A percentile compares a stretch with the other conserved stretches of the same genome.
Conservation (phyloP, 2,329 filamentous ascomycete species). For the Colletotrichum sp. region DNA sequence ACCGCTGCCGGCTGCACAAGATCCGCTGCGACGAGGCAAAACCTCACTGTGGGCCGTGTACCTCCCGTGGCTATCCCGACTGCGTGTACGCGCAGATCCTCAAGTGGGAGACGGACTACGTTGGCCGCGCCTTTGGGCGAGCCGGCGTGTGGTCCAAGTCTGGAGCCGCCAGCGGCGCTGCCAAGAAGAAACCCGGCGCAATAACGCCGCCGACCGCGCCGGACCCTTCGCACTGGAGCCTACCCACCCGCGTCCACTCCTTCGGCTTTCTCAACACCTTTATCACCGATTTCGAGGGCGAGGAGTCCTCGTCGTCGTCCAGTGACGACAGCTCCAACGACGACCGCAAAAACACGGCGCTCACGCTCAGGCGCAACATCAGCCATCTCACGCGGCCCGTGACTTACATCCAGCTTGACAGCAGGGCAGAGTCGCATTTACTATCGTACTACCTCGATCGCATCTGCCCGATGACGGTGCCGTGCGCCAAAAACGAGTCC, state of each 20-base stretch:
- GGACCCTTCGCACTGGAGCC: not conserved
- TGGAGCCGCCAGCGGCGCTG: not conserved
- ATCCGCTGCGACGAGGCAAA: constrained; percentile 26
- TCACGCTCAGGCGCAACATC: constrained; percentile 1
- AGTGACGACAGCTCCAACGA: constrained; percentile 2
- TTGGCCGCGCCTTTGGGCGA: constrained; percentile 31
- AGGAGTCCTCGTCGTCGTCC: not conserved
- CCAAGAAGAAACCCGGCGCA: not conserved
- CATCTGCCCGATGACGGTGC: constrained; percentile 20
- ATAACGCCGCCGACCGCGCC: not conserved
- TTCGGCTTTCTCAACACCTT: constrained; percentile 11
- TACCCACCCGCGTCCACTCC: constrained; percentile 1
- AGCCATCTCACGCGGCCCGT: not conserved
- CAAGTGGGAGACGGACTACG: constrained; percentile 35
- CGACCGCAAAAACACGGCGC: not conserved
- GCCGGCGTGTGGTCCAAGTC: constrained; percentile 32
- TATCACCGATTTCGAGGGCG: not conserved
- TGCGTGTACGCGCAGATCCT: constrained; percentile 17
- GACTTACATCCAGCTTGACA: constrained; percentile 3
- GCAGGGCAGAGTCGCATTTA: constrained; percentile 5
- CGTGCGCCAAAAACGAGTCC: constrained; percentile 10
- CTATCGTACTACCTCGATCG: constrained; percentile 19
- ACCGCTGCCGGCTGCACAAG: constrained; percentile 27
- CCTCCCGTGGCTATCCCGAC: constrained; percentile 22
- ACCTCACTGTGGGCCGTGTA: constrained; percentile 24